These are phyloP conservation scores for Candida odintsovae DNA, from an alignment of 805 yeast genomes.

Conservation along the genomic window DNA sequence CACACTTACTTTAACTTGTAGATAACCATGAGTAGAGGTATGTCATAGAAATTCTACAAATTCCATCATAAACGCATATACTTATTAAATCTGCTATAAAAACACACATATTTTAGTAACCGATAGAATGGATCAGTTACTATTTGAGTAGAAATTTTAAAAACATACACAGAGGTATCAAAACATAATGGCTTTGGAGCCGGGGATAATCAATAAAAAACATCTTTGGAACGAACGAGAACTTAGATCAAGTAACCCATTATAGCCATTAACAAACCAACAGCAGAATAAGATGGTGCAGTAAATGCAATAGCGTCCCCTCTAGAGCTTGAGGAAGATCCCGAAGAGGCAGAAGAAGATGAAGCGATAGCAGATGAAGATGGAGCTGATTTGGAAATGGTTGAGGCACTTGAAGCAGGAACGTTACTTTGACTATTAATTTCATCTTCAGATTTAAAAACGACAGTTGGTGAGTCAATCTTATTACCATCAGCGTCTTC, in stretches of 20 bases:
- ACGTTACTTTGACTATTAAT: constrained; percentile 29
- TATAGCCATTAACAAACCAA: constrained; percentile 29
- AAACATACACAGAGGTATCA: neutral
- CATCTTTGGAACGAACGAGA: neutral
- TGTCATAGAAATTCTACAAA: too few relatives aligned
- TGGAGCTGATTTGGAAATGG: constrained; percentile 12
- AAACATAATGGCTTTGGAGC: neutral
- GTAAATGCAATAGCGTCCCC: constrained; percentile 4
- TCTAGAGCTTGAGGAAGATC: constrained; percentile 5
- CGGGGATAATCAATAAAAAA: too few relatives aligned
- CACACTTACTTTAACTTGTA: too few relatives aligned
- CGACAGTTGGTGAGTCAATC: constrained; percentile 31
- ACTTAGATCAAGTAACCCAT: constrained; percentile 34
- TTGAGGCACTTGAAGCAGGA: constrained; percentile 6
- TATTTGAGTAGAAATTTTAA: too few relatives aligned
- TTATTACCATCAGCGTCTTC: constrained; percentile 29
- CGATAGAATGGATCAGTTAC: too few relatives aligned
- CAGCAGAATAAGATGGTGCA: constrained; percentile 13
- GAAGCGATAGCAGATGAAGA: constrained; percentile 16
- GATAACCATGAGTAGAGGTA: too few relatives aligned
- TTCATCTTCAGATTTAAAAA: constrained; percentile 29
- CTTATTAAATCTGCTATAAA: too few relatives aligned
- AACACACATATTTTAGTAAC: too few relatives aligned
- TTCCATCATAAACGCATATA: neutral
- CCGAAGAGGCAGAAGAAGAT: constrained; percentile 13